Evolutionary conservation across 108 stramenopile species (phyloP).

Genomic region (Cyclotella choctawhatcheeana): DNA sequence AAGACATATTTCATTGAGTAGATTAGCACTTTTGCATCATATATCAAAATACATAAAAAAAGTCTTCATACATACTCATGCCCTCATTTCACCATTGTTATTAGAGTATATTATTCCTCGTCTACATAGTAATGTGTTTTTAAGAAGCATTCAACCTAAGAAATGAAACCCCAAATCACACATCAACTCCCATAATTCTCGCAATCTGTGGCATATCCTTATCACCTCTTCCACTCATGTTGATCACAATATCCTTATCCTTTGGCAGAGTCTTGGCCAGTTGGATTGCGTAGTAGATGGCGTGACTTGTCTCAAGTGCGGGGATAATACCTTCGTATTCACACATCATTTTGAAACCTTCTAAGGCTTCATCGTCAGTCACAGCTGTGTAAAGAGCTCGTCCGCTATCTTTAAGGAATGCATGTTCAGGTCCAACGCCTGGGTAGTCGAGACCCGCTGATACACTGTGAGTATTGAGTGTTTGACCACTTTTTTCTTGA

Average conservation of each 20-base stretch:
- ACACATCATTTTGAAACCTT: conserved; percentile 91
- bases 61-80: too few relatives aligned
- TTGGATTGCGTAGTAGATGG: conserved; percentile 89
- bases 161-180: not conserved
- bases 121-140: too few relatives aligned
- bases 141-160: too few relatives aligned
- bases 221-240: conserved; percentile 96
- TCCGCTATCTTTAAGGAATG: conserved; percentile 90
- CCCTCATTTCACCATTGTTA: too few relatives aligned
- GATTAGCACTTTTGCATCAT: too few relatives aligned
- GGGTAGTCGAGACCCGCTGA: conserved; percentile 96
- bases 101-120: too few relatives aligned
- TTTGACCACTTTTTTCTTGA: conserved; percentile 92
- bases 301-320: conserved; percentile 94
- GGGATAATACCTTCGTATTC: conserved; percentile 96
- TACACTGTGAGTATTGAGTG: conserved; percentile 92
- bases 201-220: conserved; percentile 98
- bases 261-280: conserved; percentile 88
- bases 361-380: conserved; percentile 92
- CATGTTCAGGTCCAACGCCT: conserved; percentile 98
- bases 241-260: conserved; percentile 92
- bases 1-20: too few relatives aligned
- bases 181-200: conserved; percentile 84
- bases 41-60: too few relatives aligned
- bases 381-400: conserved; percentile 91